These are phyloP conservation scores for Dactylonectria macrodidyma DNA, from an alignment of 2,329 filamentous ascomycete species.

Conservation along the genomic window DNA sequence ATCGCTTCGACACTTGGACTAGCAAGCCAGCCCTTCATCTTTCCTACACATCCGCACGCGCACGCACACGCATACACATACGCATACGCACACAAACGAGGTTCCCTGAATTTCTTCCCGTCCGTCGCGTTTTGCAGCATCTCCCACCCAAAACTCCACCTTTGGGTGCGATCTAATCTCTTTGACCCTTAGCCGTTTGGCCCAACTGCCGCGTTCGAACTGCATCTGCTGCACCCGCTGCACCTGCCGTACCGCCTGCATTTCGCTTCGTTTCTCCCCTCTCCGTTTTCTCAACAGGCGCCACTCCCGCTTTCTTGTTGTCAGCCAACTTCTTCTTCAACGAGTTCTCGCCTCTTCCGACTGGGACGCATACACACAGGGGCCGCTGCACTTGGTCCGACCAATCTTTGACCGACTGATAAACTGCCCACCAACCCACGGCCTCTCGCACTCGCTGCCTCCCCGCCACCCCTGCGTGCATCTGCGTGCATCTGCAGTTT, in stretches of 20 bases:
- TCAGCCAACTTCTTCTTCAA: slow-evolving; percentile 9
- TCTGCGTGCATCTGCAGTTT: slow-evolving; percentile 2
- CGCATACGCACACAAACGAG: slow-evolving; percentile 2
- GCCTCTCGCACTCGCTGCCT: slow-evolving; percentile 14
- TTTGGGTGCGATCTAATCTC: slow-evolving; percentile 22
- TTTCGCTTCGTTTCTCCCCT: slow-evolving; percentile 1
- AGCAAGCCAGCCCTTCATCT: slow-evolving; percentile 15
- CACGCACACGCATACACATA: slow-evolving; percentile 9
- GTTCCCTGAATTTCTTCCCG: slow-evolving; percentile 9
- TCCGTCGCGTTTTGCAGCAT: slow-evolving; percentile 2
- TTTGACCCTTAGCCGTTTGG: slow-evolving; percentile 27
- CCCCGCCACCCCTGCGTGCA: slow-evolving; percentile 12
- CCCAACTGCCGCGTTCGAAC: slow-evolving; percentile 16
- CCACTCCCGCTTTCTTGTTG: slow-evolving; percentile 16
- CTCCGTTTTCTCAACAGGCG: not conserved
- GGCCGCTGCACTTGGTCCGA: not conserved
- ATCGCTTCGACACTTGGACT: slow-evolving; percentile 23
- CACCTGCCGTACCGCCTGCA: not conserved
- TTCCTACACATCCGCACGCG: slow-evolving; percentile 15
- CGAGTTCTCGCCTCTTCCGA: slow-evolving; percentile 2
- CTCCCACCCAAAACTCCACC: slow-evolving; percentile 23
- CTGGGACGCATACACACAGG: not conserved
- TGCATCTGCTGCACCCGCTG: not conserved
- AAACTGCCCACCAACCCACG: slow-evolving; percentile 16
- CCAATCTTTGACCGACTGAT: slow-evolving; percentile 27